Evolutionary conservation across 345 rosid species (phyloP), one percentile per base, ranked within the genome.

Genomic region (Ailanthus altissimus): DNA sequence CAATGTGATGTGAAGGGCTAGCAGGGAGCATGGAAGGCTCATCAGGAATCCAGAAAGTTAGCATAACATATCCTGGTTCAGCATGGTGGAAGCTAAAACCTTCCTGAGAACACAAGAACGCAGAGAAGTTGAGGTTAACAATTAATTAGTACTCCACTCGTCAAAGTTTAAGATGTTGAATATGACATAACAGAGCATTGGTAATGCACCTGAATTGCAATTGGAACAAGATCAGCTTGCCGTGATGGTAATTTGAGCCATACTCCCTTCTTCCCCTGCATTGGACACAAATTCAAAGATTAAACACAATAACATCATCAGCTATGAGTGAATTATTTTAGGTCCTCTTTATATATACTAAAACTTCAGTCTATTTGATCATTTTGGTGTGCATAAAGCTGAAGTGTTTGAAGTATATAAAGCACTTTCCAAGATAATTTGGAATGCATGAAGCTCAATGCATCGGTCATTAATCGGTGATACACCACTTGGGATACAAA

Each of bases 1-100:
- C 89, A 15, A 86, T 82, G n/a, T 81, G 93, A 80, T 87, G 91
- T 0, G 88, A 87, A 46, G 91, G 89, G 75, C 83, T 79, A 13
- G 70, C 74, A n/a, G 91, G 90, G 57, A 87, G 86, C 78, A 75
- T 38, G 80, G 84, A 83, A 23, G 87, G 86, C 11, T 73, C 82
- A 4, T 70, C 81, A 28, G 89, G 86, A 78, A 89, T 86, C 93
- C 93, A 89, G 75, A 79, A 70, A 2, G 88, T 84, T 47, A 89
- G 81, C 89, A 83, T 86, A 8, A 82, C 84, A 72, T 87, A 83
- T 47, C 84, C 88, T 46, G 88, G 85, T 71, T 88, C 90, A 3
- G 89, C 88, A n/a, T 87, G 88, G 74, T 85, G 91, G 74, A 77
- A 89, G 9, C 67, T 74, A 28, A 87, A 88, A 40, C 91, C 90